Evolutionary conservation across 306 rosid species (phyloP).

Genomic region (Trifolium pratense): DNA sequence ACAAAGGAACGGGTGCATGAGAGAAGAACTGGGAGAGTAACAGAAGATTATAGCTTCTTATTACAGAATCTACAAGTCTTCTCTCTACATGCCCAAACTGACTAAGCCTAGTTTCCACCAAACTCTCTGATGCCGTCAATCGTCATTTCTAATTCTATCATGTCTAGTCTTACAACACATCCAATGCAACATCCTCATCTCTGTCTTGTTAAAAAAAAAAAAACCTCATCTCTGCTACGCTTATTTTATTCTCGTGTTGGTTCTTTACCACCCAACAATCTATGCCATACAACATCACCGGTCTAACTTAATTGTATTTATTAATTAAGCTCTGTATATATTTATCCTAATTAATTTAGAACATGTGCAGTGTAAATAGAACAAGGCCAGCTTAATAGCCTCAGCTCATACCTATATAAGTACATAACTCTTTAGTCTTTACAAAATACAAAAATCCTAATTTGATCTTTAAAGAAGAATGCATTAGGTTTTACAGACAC

Average conservation of each 20-base stretch:
- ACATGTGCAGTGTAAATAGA: slow-evolving; percentile 32
- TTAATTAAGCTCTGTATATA: not conserved
- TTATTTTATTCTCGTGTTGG: too few species aligned
- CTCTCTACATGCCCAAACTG: too few species aligned
- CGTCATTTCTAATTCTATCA: too few species aligned
- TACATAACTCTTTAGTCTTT: slow-evolving; percentile 33
- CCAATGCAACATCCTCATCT: too few species aligned
- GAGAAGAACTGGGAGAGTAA: not conserved
- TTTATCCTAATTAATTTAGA: slow-evolving; percentile 21
- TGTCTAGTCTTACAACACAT: too few species aligned
- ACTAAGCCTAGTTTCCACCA: too few species aligned
- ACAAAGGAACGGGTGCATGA: not conserved
- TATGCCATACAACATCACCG: too few species aligned
- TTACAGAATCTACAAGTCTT: too few species aligned
- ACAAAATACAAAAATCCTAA: slow-evolving; percentile 26
- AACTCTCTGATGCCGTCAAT: too few species aligned
- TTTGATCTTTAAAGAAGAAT: slow-evolving; percentile 24
- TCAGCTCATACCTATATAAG: not conserved
- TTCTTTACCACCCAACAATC: too few species aligned
- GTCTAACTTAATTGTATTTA: slow-evolving; percentile 1
- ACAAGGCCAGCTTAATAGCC: not conserved
- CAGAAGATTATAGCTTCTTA: not conserved
- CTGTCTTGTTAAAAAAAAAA: too few species aligned
- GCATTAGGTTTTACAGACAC: slow-evolving; percentile 16
- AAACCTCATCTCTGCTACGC: too few species aligned